Base-by-base conservation (phyloP, 169 alveolate genomes). In the Plasmodium gallinaceum region DNA sequence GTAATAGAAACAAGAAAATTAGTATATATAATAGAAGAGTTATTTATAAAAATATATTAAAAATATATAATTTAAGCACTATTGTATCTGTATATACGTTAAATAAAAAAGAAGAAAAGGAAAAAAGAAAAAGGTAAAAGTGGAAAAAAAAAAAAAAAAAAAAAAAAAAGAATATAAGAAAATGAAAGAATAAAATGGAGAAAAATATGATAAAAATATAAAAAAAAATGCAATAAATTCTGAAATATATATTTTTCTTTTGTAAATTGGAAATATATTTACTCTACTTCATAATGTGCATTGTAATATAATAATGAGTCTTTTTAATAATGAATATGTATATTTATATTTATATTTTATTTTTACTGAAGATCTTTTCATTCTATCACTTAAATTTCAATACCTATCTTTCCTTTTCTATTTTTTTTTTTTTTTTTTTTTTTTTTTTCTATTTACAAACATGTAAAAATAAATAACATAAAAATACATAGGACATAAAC, bases 11-110 rank as follows among this genome's bases (percentile, higher is more conserved):
- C 39, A 32, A 32, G 39, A 32, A 32, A 32, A 32, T 32, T 32
- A 2, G 6, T 32, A 32, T 32, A 16, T 42, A 5, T 71, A 18
- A 60, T 61, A 62, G 39, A 58, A 57, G 7, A 74, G 3, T 74
- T 42, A 74, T 74, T 60, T 74, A 42, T 74, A 74, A 60, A 73
- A 54, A 26, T 9, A 32, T 2, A 43, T 74, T 74, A 74, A 74
- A 74, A 60, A 74, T 74, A 58, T n/a, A 45, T 16, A 60, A 74
- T 37, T 73, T 73, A 73, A 20, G 26, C 43, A 74, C 12, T 42
- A 45, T 43, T 74, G 43, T 74, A 71, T 58, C 68, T 60, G 58
- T 57, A 74, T 58, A 43, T 52, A 54, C n/a, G 60, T 74, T 74
- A 32, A 58, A 57, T 74, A 74, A 42, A 26, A 39, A 12, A 12